These are phyloP conservation scores for Bruguiera parviflora DNA, from an alignment of 345 rosid genomes.

Conservation along the genomic window DNA sequence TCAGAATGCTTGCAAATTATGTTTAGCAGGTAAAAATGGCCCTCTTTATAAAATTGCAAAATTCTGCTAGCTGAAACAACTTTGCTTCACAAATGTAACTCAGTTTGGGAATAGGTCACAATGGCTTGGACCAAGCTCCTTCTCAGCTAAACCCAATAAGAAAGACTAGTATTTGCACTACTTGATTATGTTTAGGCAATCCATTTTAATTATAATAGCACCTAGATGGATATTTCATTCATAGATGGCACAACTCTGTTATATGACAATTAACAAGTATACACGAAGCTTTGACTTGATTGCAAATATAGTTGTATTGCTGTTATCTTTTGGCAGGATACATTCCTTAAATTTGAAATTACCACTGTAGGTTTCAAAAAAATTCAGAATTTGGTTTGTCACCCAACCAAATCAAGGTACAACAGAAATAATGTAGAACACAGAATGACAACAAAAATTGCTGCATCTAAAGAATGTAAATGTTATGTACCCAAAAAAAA, in stretches of 20 bases:
- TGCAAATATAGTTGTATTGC: not conserved
- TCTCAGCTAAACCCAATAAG: not conserved
- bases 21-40: not conserved
- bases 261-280: not conserved
- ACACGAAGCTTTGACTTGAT: too few relatives aligned
- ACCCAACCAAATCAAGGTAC: slow-evolving; percentile 10
- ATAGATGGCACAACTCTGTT: not conserved
- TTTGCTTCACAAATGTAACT: not conserved
- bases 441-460: not conserved
- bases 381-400: not conserved
- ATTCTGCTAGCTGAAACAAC: not conserved
- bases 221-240: not conserved
- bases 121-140: not conserved
- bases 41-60: not conserved
- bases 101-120: not conserved
- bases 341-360: not conserved
- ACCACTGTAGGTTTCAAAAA: not conserved
- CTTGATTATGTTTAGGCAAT: not conserved
- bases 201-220: not conserved
- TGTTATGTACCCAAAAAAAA: too few relatives aligned
- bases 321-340: not conserved
- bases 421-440: slow-evolving; percentile 3
- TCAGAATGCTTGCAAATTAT: not conserved
- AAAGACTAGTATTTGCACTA: not conserved
- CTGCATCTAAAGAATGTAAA: slow-evolving; percentile 1